Evolutionary conservation across 106 monocot genomes (phyloP), one percentile per base, ranked within the genome.

Genomic region (Acanthochlamys bracteata): DNA sequence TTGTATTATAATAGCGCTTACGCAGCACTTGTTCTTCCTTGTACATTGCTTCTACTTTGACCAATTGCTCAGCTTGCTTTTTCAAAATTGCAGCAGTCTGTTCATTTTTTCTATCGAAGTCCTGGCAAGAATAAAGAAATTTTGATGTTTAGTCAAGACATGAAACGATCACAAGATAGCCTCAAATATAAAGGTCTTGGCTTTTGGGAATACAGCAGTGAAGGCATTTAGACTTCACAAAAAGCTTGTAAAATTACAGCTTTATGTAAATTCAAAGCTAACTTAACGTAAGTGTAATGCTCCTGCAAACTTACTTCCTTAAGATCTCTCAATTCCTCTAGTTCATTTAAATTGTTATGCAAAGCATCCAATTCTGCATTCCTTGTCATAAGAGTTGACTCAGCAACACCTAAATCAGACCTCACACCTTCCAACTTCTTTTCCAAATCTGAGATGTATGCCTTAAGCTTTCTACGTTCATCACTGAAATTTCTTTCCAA

Each of bases 1-100:
- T 88, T 10, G 78, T 98, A 64, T 98, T 98, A 54, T 92, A 98
- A 69, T 98, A 98, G 40, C 88, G 73, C 73, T 98, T 98, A 56
- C 98, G 41, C 25, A 98, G 63, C 59, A 91, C 59, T 75, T 92
- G 92, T 55, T 98, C 98, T 78, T 98, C 88, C 74, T 85, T 98
- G 55, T 98, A 98, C 57, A 88, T 85, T 57, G 75, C 47, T 73
- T 98, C 98, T 61, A 92, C 55, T 64, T 91, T 88, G 60, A 67
- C 69, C 71, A 98, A 73, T 69, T 98, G 98, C 53, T 76, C 76
- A 20, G 69, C 98, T 80, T 98, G 98, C 66, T 73, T 91, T 74
- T 85, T 91, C 74, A 98, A 70, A 74, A 98, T 89, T 47, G 68
- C 69, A 70, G 92, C 98, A 58, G 98, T 92, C 72, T 98, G 91